These are phyloP conservation scores for Cladophialophora yegresii DNA, from an alignment of 2,329 filamentous ascomycete genomes.

Conservation along the genomic window DNA sequence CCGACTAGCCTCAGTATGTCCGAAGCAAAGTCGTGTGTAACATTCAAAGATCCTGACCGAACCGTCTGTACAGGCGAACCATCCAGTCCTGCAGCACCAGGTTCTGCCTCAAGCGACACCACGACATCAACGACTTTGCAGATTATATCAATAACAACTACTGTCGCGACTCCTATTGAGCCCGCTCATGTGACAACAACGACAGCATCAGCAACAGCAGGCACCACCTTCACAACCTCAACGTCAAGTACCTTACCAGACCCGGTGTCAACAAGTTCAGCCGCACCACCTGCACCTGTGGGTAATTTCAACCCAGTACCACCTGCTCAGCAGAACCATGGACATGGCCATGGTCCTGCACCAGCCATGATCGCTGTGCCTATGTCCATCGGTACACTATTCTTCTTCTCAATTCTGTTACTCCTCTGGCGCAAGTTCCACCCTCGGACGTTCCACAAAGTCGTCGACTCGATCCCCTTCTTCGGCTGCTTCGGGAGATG, in stretches of 20 bases:
- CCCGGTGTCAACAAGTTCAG: not conserved
- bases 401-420: not conserved
- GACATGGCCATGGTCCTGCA: not conserved
- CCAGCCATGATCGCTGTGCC: constrained; percentile 18
- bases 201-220: not conserved
- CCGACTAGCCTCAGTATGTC: constrained; percentile 1
- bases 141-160: constrained; percentile 1
- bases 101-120: not conserved
- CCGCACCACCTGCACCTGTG: not conserved
- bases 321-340: constrained; percentile 5
- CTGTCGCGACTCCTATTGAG: not conserved
- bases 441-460: constrained; percentile 16
- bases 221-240: constrained; percentile 1
- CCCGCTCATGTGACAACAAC: not conserved
- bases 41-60: constrained; percentile 4
- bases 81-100: not conserved
- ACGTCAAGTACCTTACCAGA: not conserved
- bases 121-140: not conserved
- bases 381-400: constrained; percentile 4
- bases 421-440: constrained; percentile 22
- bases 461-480: constrained; percentile 4
- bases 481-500: constrained; percentile 11
- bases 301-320: not conserved
- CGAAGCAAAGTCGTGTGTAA: constrained; percentile 4
- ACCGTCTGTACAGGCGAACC: constrained; percentile 4